A percentile compares a stretch with the other conserved stretches of the same genome.
Conservation (phyloP, 768 basidiomycete genomes). For the Russula vinacea region DNA sequence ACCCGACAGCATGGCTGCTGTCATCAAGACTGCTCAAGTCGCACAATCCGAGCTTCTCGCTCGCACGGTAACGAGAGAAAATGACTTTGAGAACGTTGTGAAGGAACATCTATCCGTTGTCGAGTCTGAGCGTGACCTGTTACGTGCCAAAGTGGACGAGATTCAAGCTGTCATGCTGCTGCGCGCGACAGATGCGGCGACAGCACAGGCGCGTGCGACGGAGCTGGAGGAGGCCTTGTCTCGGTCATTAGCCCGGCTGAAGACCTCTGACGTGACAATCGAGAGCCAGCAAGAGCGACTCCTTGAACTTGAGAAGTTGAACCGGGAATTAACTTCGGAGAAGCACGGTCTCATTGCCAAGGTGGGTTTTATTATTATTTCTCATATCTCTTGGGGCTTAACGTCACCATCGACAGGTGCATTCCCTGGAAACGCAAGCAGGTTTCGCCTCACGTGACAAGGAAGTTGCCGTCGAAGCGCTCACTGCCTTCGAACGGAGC, state of each 20-base stretch:
- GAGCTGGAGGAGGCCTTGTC: conserved; percentile 74
- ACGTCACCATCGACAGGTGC: conserved; percentile 44
- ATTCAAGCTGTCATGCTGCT: conserved; percentile 44
- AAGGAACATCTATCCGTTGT: conserved; percentile 55
- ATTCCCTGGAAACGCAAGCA: conserved; percentile 57
- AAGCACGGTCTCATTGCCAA: conserved; percentile 56
- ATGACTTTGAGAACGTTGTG: conserved; percentile 66
- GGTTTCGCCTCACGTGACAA: conserved; percentile 60
- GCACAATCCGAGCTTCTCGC: conserved; percentile 62
- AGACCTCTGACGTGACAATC: conserved; percentile 65
- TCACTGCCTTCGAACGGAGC: conserved; percentile 56
- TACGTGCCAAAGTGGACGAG: conserved; percentile 56
- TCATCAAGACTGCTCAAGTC: conserved; percentile 54
- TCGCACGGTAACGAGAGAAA: conserved; percentile 49
- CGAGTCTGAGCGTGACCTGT: conserved; percentile 64
- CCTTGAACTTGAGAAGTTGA: conserved; percentile 57
- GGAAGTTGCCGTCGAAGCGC: conserved; percentile 51
- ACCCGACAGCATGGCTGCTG: conserved; percentile 55
- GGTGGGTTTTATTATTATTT: conserved; percentile 43
- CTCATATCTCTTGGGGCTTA: conserved; percentile 18
- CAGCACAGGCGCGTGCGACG: conserved; percentile 49
- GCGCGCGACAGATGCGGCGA: conserved; percentile 46
- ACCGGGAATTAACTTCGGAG: conserved; percentile 53
- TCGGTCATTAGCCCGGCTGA: conserved; percentile 65
- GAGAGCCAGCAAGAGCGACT: conserved; percentile 61